Conservation (phyloP, 768 basidiomycete species). For the Dictyophora rubrovolvata region DNA sequence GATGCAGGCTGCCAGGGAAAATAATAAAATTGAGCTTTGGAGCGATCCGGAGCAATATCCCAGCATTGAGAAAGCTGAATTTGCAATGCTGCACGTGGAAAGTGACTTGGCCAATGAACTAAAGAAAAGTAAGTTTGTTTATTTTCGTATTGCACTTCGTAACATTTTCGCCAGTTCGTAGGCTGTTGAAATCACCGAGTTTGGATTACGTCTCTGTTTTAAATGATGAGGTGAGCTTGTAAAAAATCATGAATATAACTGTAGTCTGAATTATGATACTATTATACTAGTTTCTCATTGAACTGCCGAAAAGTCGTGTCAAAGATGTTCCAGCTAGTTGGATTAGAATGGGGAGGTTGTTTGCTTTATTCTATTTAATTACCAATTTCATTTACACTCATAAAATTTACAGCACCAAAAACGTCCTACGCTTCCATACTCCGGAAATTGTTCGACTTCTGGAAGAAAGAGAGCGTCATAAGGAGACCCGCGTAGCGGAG, state of each 20-base stretch:
- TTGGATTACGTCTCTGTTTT: constrained; percentile 57
- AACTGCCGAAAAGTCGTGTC: constrained; percentile 54
- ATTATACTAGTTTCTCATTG: constrained; percentile 57
- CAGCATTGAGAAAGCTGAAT: constrained; percentile 43
- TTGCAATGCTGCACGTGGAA: constrained; percentile 56
- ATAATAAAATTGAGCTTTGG: constrained; percentile 68
- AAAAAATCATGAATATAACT: not conserved
- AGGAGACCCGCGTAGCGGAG: constrained; percentile 61
- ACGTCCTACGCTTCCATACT: constrained; percentile 62
- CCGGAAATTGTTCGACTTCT: constrained; percentile 52
- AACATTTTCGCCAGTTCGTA: constrained; percentile 47
- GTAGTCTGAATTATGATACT: not conserved
- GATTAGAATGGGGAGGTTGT: constrained; percentile 57
- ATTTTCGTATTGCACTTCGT: not conserved
- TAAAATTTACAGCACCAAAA: constrained; percentile 49
- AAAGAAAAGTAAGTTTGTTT: constrained; percentile 39
- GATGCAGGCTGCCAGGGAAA: constrained; percentile 51
- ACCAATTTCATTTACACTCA: constrained; percentile 1
- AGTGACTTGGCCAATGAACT: constrained; percentile 67
- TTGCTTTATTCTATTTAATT: constrained; percentile 1
- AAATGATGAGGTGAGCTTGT: constrained; percentile 54
- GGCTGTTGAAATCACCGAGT: constrained; percentile 58
- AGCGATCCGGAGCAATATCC: constrained; percentile 40
- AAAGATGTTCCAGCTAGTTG: constrained; percentile 41
- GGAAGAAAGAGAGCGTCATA: constrained; percentile 62